phyloP scores from a whole-genome alignment of 192 early-diverging fungal genomes.

The Umbelopsis vinacea region DNA sequence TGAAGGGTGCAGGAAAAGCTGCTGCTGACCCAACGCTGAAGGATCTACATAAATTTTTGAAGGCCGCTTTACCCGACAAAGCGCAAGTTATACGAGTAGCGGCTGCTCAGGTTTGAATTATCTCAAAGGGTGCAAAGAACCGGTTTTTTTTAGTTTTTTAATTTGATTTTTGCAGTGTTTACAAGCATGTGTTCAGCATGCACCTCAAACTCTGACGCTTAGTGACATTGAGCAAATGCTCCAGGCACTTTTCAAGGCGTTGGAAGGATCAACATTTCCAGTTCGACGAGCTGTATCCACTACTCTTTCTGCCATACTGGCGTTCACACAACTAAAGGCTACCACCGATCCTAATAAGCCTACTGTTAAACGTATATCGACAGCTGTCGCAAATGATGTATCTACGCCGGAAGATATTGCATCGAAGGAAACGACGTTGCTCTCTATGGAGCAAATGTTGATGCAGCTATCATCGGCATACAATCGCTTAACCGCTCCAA shows the following conservation, averaged over 20 bases:
- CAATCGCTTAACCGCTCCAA: conserved; percentile 59
- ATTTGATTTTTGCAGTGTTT: conserved; percentile 28
- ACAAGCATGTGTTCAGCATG: conserved; percentile 39
- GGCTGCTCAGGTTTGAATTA: conserved; percentile 62
- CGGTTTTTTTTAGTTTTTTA: not conserved
- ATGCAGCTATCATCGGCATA: conserved; percentile 65
- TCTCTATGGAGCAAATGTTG: conserved; percentile 74
- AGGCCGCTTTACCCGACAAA: conserved; percentile 71
- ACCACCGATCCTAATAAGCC: conserved; percentile 41
- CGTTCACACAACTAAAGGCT: conserved; percentile 54
- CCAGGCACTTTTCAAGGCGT: conserved; percentile 47
- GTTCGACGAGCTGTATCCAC: conserved; percentile 55
- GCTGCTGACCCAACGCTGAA: conserved; percentile 68
- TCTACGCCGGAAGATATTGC: conserved; percentile 10
- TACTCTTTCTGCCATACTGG: conserved; percentile 53
- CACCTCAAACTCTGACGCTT: conserved; percentile 45
- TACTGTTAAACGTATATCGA: conserved; percentile 32
- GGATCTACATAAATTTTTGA: conserved; percentile 73
- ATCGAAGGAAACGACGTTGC: conserved; percentile 27
- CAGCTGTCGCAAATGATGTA: conserved; percentile 8
- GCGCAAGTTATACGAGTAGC: conserved; percentile 66
- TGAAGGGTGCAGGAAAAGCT: conserved; percentile 79
- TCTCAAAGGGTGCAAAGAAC: not conserved
- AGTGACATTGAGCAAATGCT: conserved; percentile 62
- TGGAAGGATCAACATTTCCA: conserved; percentile 54